These are phyloP conservation scores for Jasminum sambac DNA, from an alignment of 257 asterid species.

Conservation along the genomic window DNA sequence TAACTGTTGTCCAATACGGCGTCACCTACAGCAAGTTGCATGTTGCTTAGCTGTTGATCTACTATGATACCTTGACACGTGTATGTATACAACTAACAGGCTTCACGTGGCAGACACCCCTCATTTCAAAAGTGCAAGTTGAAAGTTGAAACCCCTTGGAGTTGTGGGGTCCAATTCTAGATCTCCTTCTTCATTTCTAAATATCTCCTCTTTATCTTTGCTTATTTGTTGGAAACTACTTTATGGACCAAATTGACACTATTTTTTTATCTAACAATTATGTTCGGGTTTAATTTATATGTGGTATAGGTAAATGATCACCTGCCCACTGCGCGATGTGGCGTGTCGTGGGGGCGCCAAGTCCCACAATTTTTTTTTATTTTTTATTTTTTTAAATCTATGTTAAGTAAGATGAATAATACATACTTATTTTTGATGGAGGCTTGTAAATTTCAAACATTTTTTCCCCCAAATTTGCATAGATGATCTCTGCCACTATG, in stretches of 20 bases:
- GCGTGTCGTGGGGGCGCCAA: too few relatives aligned
- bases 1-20: neutral
- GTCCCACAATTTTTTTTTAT: too few relatives aligned
- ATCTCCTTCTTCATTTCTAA: neutral
- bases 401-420: too few relatives aligned
- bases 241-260: neutral
- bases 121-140: slow-evolving; percentile 7
- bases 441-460: too few relatives aligned
- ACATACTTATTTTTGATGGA: too few relatives aligned
- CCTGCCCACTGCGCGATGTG: too few relatives aligned
- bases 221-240: neutral
- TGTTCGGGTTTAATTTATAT: too few relatives aligned
- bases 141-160: slow-evolving; percentile 21
- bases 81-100: neutral
- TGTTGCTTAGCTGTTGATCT: slow-evolving; percentile 20
- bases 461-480: too few relatives aligned
- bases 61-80: slow-evolving; percentile 22
- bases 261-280: neutral
- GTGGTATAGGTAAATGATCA: too few relatives aligned
- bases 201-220: neutral
- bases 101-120: slow-evolving; percentile 26
- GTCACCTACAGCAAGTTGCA: slow-evolving; percentile 25
- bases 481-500: too few relatives aligned
- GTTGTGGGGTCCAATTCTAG: neutral
- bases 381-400: too few relatives aligned